Evolutionary conservation across 2,329 filamentous ascomycete species (phyloP).

Genomic region (Pyrenochaeta sp.): DNA sequence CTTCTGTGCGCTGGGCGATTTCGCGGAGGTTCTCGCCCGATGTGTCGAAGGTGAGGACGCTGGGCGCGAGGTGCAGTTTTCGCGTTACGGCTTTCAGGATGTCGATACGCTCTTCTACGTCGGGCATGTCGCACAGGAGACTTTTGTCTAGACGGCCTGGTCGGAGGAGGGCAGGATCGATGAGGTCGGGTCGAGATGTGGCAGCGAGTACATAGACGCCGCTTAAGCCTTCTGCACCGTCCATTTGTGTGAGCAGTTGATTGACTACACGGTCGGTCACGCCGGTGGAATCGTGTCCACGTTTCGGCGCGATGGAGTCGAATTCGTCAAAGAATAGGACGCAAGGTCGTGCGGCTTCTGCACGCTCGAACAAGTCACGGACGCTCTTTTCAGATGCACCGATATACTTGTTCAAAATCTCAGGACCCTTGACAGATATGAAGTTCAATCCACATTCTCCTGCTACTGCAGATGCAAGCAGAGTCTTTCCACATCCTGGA

Average conservation of each 20-base stretch:
- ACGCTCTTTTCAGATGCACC: constrained; percentile 97
- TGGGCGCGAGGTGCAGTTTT: constrained; percentile 76
- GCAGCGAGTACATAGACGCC: constrained; percentile 97
- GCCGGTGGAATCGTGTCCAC: constrained; percentile 94
- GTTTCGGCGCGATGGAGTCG: constrained; percentile 95
- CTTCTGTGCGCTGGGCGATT: constrained; percentile 80
- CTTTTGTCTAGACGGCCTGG: constrained; percentile 94
- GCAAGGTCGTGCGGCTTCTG: constrained; percentile 87
- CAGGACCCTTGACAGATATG: constrained; percentile 96
- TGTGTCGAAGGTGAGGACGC: constrained; percentile 60
- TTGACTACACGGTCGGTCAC: constrained; percentile 99
- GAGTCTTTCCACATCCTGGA: constrained; percentile 94
- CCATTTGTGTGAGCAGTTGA: constrained; percentile 98
- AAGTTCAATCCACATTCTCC: constrained; percentile 98
- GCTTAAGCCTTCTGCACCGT: constrained; percentile 91
- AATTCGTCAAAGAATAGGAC: constrained; percentile 99
- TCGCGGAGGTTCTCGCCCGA: constrained; percentile 63
- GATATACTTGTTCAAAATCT: constrained; percentile 99
- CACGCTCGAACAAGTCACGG: constrained; percentile 91
- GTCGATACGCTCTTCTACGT: constrained; percentile 80
- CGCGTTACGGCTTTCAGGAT: constrained; percentile 85
- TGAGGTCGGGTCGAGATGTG: constrained; percentile 90
- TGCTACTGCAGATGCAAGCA: constrained; percentile 94
- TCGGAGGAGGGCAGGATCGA: constrained; percentile 89
- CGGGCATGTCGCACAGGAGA: constrained; percentile 88